Conservation (phyloP, 2,329 filamentous ascomycete genomes). For the Cladophialophora chaetospira region DNA sequence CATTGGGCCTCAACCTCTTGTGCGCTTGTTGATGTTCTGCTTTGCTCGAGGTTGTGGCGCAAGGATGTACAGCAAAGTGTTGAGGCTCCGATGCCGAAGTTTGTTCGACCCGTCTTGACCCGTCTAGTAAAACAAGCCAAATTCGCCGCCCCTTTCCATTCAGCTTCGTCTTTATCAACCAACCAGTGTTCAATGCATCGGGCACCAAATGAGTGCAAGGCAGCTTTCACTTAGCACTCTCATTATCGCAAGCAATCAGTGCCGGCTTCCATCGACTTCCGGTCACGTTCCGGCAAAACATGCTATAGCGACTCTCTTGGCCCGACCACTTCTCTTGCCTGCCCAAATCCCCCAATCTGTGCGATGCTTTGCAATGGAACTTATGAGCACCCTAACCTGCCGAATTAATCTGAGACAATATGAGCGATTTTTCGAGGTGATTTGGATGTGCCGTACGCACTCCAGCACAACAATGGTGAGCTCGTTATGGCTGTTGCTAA, state of each 20-base stretch:
- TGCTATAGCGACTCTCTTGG: neutral
- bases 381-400: neutral
- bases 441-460: constrained; percentile 10
- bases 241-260: neutral
- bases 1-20: too few species aligned
- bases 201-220: neutral
- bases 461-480: neutral
- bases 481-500: neutral
- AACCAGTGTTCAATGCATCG: constrained; percentile 7
- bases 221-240: neutral
- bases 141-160: neutral
- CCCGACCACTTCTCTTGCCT: neutral
- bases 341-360: constrained; percentile 13
- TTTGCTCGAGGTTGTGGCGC: too few species aligned
- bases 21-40: too few species aligned
- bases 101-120: neutral
- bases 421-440: constrained; percentile 22
- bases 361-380: neutral
- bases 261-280: neutral
- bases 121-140: neutral
- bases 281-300: neutral
- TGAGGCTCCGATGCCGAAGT: too few species aligned
- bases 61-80: too few species aligned
- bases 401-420: neutral
- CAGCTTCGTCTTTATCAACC: constrained; percentile 2